These are phyloP conservation scores for Debaryomycetaceae sp. DNA, from an alignment of 1,139 yeast genomes.

Conservation along the genomic window DNA sequence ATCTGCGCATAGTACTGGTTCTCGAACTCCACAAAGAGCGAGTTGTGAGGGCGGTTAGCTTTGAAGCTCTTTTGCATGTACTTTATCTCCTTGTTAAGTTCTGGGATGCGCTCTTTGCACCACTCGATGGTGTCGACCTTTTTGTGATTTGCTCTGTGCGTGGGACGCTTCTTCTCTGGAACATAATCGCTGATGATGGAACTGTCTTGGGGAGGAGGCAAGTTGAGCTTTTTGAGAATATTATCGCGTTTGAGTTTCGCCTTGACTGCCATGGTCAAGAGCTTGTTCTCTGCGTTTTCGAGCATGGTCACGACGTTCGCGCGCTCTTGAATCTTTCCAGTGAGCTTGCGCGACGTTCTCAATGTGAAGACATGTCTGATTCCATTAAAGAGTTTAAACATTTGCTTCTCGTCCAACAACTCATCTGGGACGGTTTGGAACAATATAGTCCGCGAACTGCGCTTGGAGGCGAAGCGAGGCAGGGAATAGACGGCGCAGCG, in stretches of 20 bases:
- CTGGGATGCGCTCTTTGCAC: conserved; percentile 44
- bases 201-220: conserved; percentile 29
- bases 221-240: conserved; percentile 22
- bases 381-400: conserved; percentile 55
- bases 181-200: conserved; percentile 54
- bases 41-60: conserved; percentile 36
- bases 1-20: conserved; percentile 61
- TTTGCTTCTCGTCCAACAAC: conserved; percentile 51
- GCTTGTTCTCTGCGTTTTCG: conserved; percentile 58
- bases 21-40: conserved; percentile 62
- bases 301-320: conserved; percentile 48
- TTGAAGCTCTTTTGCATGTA: conserved; percentile 37
- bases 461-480: conserved; percentile 62
- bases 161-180: conserved; percentile 69
- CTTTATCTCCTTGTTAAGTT: conserved; percentile 43
- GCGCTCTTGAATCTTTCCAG: conserved; percentile 49
- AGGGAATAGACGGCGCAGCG: conserved; percentile 75
- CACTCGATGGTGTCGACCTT: conserved; percentile 55
- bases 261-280: conserved; percentile 52
- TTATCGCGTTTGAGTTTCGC: conserved; percentile 55
- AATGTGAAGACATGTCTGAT: conserved; percentile 67
- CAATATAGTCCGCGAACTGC: conserved; percentile 70
- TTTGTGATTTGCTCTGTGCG: conserved; percentile 43
- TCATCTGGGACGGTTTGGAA: conserved; percentile 73
- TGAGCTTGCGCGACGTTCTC: conserved; percentile 53